A percentile compares a stretch with the other conserved stretches of the same genome.
These are phyloP conservation scores for Ceratocystis eucalypticola DNA, from an alignment of 2,329 filamentous ascomycete genomes.

Conservation along the genomic window DNA sequence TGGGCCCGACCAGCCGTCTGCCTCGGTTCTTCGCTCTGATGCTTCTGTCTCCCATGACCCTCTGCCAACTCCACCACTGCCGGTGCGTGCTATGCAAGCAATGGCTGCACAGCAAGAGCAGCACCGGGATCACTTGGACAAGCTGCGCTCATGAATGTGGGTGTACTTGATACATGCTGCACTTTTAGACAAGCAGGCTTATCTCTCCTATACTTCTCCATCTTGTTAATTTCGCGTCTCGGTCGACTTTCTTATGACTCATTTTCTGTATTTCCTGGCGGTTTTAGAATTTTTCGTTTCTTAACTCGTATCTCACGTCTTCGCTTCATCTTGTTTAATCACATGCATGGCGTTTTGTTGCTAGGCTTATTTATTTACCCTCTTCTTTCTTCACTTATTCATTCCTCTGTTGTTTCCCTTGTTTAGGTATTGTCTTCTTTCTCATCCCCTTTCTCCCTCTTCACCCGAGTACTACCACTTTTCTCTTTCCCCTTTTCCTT, in stretches of 20 bases:
- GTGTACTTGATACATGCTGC: not conserved
- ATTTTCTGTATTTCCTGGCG: conserved; percentile 4
- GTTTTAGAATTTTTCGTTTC: not conserved
- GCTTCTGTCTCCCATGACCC: not conserved
- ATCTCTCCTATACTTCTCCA: not conserved
- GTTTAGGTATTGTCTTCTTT: too few relatives aligned
- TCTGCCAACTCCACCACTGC: conserved; percentile 5
- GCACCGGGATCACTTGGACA: conserved; percentile 9
- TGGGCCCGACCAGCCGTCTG: not conserved
- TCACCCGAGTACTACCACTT: too few relatives aligned
- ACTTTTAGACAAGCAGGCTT: not conserved
- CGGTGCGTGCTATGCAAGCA: conserved; percentile 9
- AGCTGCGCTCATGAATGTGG: not conserved
- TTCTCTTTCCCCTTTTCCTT: not conserved
- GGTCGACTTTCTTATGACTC: not conserved
- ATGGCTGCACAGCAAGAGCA: conserved; percentile 12
- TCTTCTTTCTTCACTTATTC: too few relatives aligned
- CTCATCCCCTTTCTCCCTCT: too few relatives aligned
- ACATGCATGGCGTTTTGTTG: not conserved
- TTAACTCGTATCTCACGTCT: not conserved
- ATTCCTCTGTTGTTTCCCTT: too few relatives aligned
- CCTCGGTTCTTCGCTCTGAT: not conserved
- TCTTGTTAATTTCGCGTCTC: not conserved
- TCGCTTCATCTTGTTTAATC: not conserved
- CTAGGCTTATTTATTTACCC: not conserved